A percentile compares a stretch with the other conserved stretches of the same genome.
phyloP scores from a whole-genome alignment of 441 rosid species.

The Populus hybrid region DNA sequence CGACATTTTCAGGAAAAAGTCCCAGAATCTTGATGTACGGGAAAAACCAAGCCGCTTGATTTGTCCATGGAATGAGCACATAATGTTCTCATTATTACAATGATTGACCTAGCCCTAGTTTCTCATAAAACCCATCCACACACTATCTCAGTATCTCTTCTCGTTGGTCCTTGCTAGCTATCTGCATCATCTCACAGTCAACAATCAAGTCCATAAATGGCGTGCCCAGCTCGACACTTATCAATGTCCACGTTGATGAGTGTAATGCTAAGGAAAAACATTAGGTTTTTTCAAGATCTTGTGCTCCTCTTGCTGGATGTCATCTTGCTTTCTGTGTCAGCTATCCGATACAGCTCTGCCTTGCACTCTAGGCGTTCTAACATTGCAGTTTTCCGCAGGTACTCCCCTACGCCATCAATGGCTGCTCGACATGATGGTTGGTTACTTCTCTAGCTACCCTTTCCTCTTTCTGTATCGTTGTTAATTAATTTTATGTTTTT shows the following conservation, averaged over 20 bases:
- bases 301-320: slow-evolving; percentile 29
- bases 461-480: too few species aligned
- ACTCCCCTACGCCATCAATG: slow-evolving; percentile 25
- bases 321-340: slow-evolving; percentile 27
- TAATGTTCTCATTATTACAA: slow-evolving; percentile 34
- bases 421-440: slow-evolving; percentile 30
- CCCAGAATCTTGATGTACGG: not conserved
- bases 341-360: slow-evolving; percentile 24
- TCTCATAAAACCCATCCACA: not conserved
- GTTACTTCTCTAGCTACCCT: too few species aligned
- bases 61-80: slow-evolving; percentile 28
- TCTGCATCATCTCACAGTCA: too few species aligned
- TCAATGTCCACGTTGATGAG: slow-evolving; percentile 16
- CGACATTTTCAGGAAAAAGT: slow-evolving; percentile 31
- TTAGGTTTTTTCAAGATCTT: slow-evolving; percentile 25
- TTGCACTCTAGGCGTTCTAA: slow-evolving; percentile 17
- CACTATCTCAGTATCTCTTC: too few species aligned
- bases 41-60: not conserved
- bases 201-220: not conserved
- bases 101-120: slow-evolving; percentile 17
- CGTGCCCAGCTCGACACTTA: too few species aligned
- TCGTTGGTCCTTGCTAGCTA: too few species aligned
- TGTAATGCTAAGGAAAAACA: slow-evolving; percentile 40
- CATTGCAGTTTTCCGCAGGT: slow-evolving; percentile 9
- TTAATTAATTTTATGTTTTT: too few species aligned